These are phyloP conservation scores for Penicillium maclennaniae DNA, from an alignment of 495 filamentous ascomycete genomes.

Conservation along the genomic window DNA sequence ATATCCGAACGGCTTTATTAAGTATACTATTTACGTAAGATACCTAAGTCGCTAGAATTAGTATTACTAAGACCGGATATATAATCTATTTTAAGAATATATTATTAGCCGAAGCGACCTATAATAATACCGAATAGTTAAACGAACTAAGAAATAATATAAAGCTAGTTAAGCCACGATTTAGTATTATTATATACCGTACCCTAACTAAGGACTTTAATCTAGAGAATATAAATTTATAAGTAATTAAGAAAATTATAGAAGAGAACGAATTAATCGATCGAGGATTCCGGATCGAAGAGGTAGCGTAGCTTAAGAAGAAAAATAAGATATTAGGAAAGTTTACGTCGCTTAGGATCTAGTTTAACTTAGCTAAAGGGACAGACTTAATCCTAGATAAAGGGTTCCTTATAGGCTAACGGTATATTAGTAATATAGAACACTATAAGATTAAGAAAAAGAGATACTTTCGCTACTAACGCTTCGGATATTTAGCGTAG, in stretches of 20 bases:
- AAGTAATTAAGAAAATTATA: constrained; percentile 17
- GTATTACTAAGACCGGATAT: constrained; percentile 12
- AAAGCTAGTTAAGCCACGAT: constrained; percentile 19
- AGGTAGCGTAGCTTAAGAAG: constrained; percentile 23
- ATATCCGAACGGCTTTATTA: constrained; percentile 15
- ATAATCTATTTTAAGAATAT: too few relatives aligned
- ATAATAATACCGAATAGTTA: constrained; percentile 4
- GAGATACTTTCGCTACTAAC: too few relatives aligned
- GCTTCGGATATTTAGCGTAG: too few relatives aligned
- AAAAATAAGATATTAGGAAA: constrained; percentile 19
- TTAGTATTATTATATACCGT: neutral
- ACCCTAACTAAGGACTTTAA: too few relatives aligned
- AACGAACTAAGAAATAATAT: constrained; percentile 17
- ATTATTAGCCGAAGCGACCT: neutral
- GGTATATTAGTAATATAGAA: too few relatives aligned
- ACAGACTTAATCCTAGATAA: too few relatives aligned
- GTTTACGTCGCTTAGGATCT: constrained; percentile 8
- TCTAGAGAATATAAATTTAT: too few relatives aligned
- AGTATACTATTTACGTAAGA: constrained; percentile 14
- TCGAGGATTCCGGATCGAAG: constrained; percentile 21
- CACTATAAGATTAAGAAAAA: too few relatives aligned
- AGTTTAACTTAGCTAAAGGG: too few relatives aligned
- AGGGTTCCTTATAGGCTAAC: too few relatives aligned
- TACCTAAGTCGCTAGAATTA: constrained; percentile 11
- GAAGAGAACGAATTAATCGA: constrained; percentile 20